Conservation (phyloP, 148 eudicot species). For the Chenopodium formosanum region DNA sequence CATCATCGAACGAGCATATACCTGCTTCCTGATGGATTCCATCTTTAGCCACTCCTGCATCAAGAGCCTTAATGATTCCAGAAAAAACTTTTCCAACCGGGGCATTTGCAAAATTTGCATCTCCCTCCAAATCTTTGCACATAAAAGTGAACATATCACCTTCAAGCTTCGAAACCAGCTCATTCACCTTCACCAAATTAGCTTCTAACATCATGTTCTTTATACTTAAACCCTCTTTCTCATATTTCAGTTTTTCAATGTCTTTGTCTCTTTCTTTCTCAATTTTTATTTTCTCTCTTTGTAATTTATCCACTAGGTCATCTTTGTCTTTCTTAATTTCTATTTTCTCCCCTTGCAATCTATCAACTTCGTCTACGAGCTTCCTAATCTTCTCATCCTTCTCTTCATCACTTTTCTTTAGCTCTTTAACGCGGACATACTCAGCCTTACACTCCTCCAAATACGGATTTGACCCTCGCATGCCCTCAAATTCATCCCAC, state of each 20-base stretch:
- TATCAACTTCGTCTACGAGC: not conserved
- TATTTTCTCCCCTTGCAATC: not conserved
- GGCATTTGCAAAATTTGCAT: not conserved
- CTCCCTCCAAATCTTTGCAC: not conserved
- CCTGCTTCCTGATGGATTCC: slow-evolving; percentile 18
- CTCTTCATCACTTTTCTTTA: not conserved
- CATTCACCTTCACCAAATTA: not conserved
- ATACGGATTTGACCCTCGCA: not conserved
- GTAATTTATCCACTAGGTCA: not conserved
- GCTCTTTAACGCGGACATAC: not conserved
- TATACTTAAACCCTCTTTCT: slow-evolving; percentile 17
- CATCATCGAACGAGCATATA: not conserved
- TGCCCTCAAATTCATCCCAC: not conserved
- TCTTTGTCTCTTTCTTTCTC: not conserved
- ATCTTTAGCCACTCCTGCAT: not conserved
- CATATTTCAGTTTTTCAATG: not conserved
- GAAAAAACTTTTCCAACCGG: slow-evolving; percentile 14
- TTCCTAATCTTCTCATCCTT: not conserved
- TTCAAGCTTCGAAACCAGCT: slow-evolving; percentile 21
- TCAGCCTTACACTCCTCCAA: slow-evolving; percentile 15
- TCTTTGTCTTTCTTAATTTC: not conserved
- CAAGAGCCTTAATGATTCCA: not conserved
- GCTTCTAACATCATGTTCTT: not conserved
- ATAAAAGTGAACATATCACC: slow-evolving; percentile 5
- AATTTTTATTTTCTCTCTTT: not conserved